Percentiles rank a stretch among this genome's conserved stretches.
phyloP scores from a whole-genome alignment of 2,329 filamentous ascomycete species.

The Pseudocercospora fijiensis region DNA sequence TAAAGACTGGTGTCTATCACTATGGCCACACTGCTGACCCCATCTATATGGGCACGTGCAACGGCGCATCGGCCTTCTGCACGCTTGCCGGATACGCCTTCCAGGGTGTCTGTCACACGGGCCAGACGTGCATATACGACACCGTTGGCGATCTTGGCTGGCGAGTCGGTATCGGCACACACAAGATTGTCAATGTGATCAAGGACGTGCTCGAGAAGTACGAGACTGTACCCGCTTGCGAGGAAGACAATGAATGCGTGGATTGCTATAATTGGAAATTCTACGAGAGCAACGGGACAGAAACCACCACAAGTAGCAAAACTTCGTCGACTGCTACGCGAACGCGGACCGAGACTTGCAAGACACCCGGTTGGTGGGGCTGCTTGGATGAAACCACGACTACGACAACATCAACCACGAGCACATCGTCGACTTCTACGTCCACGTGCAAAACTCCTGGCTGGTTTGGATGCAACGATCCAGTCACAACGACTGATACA shows the following conservation, averaged over 20 bases:
- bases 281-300: conserved; percentile 86
- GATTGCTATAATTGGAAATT: conserved; percentile 95
- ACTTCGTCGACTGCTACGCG: conserved; percentile 57
- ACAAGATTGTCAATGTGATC: conserved; percentile 87
- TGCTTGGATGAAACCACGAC: conserved; percentile 62
- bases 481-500: conserved; percentile 43
- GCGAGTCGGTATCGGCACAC: conserved; percentile 85
- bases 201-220: conserved; percentile 83
- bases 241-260: conserved; percentile 70
- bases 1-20: conserved; percentile 72
- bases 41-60: conserved; percentile 90
- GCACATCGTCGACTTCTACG: conserved; percentile 42
- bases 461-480: conserved; percentile 66
- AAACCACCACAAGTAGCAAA: conserved; percentile 62
- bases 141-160: conserved; percentile 89
- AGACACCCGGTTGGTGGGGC: conserved; percentile 94
- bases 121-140: conserved; percentile 85
- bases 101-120: conserved; percentile 89
- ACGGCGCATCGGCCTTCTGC: conserved; percentile 82
- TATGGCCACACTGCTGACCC: conserved; percentile 96
- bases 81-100: conserved; percentile 91
- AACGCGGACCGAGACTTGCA: conserved; percentile 79
- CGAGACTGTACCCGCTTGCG: conserved; percentile 74
- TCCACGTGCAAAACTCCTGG: conserved; percentile 62
- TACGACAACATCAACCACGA: conserved; percentile 36